Conservation (phyloP, 805 yeast species). For the Candida xiaguanensis region DNA sequence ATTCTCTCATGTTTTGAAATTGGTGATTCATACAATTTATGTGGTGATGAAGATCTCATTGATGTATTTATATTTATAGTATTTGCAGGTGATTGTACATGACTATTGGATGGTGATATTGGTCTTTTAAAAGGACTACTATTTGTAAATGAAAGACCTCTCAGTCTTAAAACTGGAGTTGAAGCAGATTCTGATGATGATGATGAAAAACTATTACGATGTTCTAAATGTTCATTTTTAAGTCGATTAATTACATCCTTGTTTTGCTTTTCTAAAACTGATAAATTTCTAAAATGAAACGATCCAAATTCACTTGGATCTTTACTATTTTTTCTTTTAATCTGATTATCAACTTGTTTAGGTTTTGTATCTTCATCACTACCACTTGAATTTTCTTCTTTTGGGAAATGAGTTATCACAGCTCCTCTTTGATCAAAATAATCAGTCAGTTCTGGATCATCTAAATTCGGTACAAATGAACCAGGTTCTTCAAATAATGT, state of each 20-base stretch:
- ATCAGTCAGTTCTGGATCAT: conserved; percentile 82
- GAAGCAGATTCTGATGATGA: conserved; percentile 43
- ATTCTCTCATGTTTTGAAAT: conserved; percentile 26
- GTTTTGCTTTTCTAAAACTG: conserved; percentile 89
- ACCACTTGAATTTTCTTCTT: conserved; percentile 30
- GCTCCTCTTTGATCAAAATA: conserved; percentile 94
- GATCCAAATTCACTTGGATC: conserved; percentile 86
- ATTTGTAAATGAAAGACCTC: conserved; percentile 29
- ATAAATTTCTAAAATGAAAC: conserved; percentile 82
- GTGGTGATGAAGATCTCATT: conserved; percentile 25
- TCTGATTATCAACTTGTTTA: not conserved
- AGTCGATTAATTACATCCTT: conserved; percentile 86
- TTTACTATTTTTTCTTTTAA: conserved; percentile 61
- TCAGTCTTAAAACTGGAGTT: conserved; percentile 30
- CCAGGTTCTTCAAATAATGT: conserved; percentile 66
- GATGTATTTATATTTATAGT: conserved; percentile 2
- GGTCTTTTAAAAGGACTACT: conserved; percentile 43
- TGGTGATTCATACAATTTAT: conserved; percentile 16
- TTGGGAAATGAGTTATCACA: conserved; percentile 57
- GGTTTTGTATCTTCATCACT: conserved; percentile 5
- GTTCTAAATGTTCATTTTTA: conserved; percentile 76
- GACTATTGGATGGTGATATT: conserved; percentile 32
- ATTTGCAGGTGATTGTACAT: conserved; percentile 3
- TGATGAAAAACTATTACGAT: conserved; percentile 48
- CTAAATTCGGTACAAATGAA: conserved; percentile 75